Base-by-base conservation (phyloP, 805 yeast species). In the Candida dajiaensis region DNA sequence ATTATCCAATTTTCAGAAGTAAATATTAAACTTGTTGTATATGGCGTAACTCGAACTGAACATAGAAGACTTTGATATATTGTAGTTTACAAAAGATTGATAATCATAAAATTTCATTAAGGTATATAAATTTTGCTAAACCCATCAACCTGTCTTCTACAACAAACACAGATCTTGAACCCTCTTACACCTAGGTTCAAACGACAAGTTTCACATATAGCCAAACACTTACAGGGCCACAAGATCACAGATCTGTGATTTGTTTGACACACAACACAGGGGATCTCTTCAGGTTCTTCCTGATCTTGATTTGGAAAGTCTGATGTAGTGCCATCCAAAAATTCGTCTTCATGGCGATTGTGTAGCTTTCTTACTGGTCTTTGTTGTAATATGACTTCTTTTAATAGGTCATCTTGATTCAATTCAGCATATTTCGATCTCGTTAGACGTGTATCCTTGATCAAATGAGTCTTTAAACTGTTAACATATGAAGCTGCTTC, bases 211-310 rank as follows among this genome's bases (percentile, higher is more conserved):
- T 89, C 96, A 64, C 97, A 90, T 6, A 90, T 71, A 0, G 96
- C 89, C 46, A 90, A 78, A 63, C 97, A 90, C 55, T 80, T 78
- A 61, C 97, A 90, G 0, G 97, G 97, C 97, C 97, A 90, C 3
- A 92, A 69, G 9, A 90, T 81, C 38, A 90, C 77, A 47, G 83
- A 85, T 53, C 97, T 72, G 6, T 80, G 76, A 48, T 83, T 79
- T 6, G 74, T 72, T 54, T 85, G 92, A 62, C 97, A 90, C 3
- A 90, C 83, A 7, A 87, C 95, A 65, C 97, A 89, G 6, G 70
- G 69, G 6, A 78, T 53, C 20, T 70, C 62, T 3, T 66, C 55
- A 23, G 63, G 62, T 6, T 62, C 52, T 36, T 36, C 23, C 16
- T 3, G 12, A 16, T 33, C 36, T 15, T 38, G 18, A 23, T 38